Evolutionary conservation across 139 green algal species (phyloP).

Genomic region (Nannochloris sp.): DNA sequence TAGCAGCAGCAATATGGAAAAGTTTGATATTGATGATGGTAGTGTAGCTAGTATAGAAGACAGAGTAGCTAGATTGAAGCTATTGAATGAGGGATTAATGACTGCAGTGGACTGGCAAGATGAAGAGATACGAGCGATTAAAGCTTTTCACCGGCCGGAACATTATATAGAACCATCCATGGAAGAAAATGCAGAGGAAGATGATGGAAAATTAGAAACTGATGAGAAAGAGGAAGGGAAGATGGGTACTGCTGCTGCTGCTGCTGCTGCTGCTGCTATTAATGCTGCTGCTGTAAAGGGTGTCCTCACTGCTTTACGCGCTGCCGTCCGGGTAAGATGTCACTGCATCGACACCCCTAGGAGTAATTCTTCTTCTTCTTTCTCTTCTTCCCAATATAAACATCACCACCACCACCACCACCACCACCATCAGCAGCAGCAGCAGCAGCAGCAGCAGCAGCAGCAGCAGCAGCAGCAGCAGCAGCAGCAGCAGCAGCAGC

Average conservation of each 20-base stretch:
- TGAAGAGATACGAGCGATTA: background rate
- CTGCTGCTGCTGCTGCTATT: no score
- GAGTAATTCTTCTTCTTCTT: background rate
- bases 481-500: background rate
- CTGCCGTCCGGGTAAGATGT: conserved; percentile 37
- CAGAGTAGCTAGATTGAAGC: background rate
- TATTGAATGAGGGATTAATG: background rate
- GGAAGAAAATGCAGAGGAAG: background rate
- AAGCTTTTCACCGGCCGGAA: background rate
- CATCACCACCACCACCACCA: background rate
- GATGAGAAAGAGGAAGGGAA: background rate
- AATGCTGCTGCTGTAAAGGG: no score
- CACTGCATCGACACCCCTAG: conserved; percentile 27
- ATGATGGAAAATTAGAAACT: background rate
- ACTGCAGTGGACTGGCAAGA: background rate
- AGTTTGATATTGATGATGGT: background rate
- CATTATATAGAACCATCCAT: background rate
- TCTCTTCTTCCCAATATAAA: background rate
- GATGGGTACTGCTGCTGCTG: no score
- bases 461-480: background rate
- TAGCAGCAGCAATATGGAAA: background rate
- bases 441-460: background rate
- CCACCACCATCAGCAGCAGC: background rate
- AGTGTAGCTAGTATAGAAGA: background rate
- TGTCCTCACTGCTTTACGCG: conserved; percentile 28